Base-by-base conservation (phyloP, 169 alveolate species). In the Neospora caninum region DNA sequence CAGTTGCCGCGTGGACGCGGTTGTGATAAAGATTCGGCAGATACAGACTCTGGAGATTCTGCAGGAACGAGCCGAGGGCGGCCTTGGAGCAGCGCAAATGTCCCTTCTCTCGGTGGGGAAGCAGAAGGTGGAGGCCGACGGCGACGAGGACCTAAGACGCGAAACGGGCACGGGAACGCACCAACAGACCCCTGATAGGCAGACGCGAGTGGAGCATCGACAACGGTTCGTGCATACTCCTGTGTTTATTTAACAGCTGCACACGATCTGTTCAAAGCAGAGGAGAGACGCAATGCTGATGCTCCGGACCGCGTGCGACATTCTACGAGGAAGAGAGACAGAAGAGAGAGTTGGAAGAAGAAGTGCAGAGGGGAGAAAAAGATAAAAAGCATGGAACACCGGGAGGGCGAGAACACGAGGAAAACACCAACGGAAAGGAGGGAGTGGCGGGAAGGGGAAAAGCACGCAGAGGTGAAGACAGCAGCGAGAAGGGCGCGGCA, bases 1-100 rank as follows among this genome's bases (percentile, higher is more conserved):
- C 97, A 45, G 89, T 88, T 38, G 97, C 95, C 0, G 95, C 97
- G 58, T 96, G 97, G 58, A 91, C 53, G 88, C 94, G 95, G 80
- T 96, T 96, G 91, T 96, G 97, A 64, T 96, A 96, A 29, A 92
- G 73, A 69, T 96, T 96, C 38, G 93, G 91, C 43, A 95, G 92
- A 69, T 96, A 96, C 41, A 69, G 92, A 10, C 43, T 80, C 70
- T 93, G 95, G 42, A 93, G 86, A 38, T 49, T 36, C 39, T 84
- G 83, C 73, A 93, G 94, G 88, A 94, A 94, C 36, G 20, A 42
- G 0, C 38, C 16, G 89, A 43, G 67, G 64, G 22, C 69, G 88
- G 69, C 91, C 20, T 43, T 43, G 18, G 88, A 39, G 84, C 91
- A 67, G 42, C 54, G 53, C 36, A 82, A 39, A 20, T 69, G 92